Base-by-base conservation (phyloP, 2,329 filamentous ascomycete genomes). In the Nemania sp. region DNA sequence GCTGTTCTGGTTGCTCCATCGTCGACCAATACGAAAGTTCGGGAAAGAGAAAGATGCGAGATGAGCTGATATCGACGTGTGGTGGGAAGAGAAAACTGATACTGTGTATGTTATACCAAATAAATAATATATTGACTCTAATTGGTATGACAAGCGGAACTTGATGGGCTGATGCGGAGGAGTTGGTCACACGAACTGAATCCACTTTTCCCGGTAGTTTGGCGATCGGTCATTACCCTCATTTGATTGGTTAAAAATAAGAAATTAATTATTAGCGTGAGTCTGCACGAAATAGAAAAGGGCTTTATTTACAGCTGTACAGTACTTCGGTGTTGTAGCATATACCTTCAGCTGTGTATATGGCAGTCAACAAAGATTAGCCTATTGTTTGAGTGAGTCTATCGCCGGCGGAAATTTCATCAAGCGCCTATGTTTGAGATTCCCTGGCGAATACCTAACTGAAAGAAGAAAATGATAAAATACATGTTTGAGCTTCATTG, bases 1-100 rank as follows among this genome's bases (percentile, higher is more conserved):
- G 67, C 53, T 64, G 59, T 43, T 71, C 66, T n/a, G 52, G 4
- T n/a, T n/a, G n/a, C 29, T 49, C 55, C 66, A 69, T 69, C 1
- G n/a, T 66, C 32, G 59, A 32, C 20, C n/a, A 15, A 8, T 27
- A 41, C 22, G 43, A 29, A 3, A 35, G 26, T 64, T n/a, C 13
- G 0, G 8, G n/a, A 32, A 24, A 10, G n/a, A 29, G 1, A 13
- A 24, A 2, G 11, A 49, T 18, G 52, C 7, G 45, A 47, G n/a
- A 49, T 38, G 13, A n/a, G 5, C 45, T 22, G 35, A 41, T 41
- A 15, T 8, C 29, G 4, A 32, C 5, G 10, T 20, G 26, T 54
- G 5, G 18, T 20, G 41, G 24, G 27, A 53, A 56, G 29, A 10
- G 5, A 5, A 13, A 8, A n/a, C 24, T n/a, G 15, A 38, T 51